Evolutionary conservation across 1,284 basidiomycete species (phyloP).

Genomic region (Ustilago shanxiensis): DNA sequence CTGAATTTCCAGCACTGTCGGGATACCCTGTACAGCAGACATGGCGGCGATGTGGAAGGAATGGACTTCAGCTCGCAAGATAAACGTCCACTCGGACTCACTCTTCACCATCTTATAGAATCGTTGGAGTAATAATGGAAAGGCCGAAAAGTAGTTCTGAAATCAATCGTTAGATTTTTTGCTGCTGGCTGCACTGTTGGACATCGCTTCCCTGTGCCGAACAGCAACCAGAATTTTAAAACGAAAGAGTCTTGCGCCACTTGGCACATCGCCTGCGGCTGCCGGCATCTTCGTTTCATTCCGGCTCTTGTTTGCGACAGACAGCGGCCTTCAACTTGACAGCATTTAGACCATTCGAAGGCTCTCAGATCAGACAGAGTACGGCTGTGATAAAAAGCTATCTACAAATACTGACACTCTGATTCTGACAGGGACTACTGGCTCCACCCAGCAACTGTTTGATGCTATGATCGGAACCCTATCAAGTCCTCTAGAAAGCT

Average conservation of each 20-base stretch:
- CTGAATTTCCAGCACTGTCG: background rate
- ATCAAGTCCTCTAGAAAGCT: background rate
- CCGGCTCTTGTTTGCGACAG: too few species aligned
- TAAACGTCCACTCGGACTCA: background rate
- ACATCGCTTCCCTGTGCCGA: background rate
- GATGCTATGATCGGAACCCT: background rate
- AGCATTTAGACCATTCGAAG: too few species aligned
- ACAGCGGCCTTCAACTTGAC: too few species aligned
- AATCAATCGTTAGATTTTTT: too few species aligned
- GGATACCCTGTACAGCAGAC: background rate
- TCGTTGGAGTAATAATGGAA: too few species aligned
- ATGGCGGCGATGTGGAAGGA: background rate
- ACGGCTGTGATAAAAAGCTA: background rate
- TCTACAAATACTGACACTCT: background rate
- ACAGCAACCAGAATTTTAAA: background rate
- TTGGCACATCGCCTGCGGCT: background rate
- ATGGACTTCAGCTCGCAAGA: background rate
- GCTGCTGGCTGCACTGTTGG: background rate
- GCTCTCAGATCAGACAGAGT: too few species aligned
- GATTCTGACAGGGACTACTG: background rate
- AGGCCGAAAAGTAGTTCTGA: too few species aligned
- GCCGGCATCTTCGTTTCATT: background rate
- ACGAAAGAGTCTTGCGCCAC: too few species aligned
- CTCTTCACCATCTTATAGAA: background rate
- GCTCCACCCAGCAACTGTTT: background rate